Evolutionary conservation across 495 filamentous ascomycete species (phyloP).

Genomic region (Penicillium turbatum): DNA sequence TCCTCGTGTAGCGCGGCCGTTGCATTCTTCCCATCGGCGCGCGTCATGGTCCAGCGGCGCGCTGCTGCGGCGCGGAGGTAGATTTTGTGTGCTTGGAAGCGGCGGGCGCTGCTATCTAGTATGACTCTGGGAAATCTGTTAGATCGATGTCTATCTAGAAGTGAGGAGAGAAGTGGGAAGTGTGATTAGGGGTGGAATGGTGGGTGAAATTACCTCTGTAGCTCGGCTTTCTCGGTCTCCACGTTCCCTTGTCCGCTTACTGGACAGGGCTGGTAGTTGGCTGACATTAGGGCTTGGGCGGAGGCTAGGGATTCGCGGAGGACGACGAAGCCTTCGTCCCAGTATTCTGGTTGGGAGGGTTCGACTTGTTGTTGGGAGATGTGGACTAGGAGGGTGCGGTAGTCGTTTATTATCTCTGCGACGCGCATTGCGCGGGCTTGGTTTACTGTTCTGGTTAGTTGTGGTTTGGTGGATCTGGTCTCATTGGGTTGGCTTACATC

Average conservation of each 20-base stretch:
- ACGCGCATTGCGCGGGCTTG: conserved; percentile 76
- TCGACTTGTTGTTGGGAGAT: conserved; percentile 66
- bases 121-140: conserved; percentile 57
- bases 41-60: conserved; percentile 73
- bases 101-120: conserved; percentile 69
- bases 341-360: conserved; percentile 59
- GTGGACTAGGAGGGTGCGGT: conserved; percentile 74
- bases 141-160: not conserved
- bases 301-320: conserved; percentile 71
- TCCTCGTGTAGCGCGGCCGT: conserved; percentile 59
- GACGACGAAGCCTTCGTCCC: conserved; percentile 72
- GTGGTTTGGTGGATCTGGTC: not conserved
- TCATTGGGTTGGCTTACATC: conserved; percentile 46
- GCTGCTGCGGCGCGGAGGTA: conserved; percentile 75
- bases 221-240: conserved; percentile 68
- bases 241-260: conserved; percentile 50
- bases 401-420: conserved; percentile 80
- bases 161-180: not conserved
- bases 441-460: conserved; percentile 58
- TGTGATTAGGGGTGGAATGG: not conserved
- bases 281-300: conserved; percentile 68
- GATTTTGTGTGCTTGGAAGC: conserved; percentile 82
- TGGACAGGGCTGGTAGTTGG: conserved; percentile 59
- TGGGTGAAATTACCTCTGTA: conserved; percentile 58
- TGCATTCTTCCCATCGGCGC: conserved; percentile 54